These are phyloP conservation scores for Orobanche coerulescens DNA, from an alignment of 257 asterid genomes.

Conservation along the genomic window DNA sequence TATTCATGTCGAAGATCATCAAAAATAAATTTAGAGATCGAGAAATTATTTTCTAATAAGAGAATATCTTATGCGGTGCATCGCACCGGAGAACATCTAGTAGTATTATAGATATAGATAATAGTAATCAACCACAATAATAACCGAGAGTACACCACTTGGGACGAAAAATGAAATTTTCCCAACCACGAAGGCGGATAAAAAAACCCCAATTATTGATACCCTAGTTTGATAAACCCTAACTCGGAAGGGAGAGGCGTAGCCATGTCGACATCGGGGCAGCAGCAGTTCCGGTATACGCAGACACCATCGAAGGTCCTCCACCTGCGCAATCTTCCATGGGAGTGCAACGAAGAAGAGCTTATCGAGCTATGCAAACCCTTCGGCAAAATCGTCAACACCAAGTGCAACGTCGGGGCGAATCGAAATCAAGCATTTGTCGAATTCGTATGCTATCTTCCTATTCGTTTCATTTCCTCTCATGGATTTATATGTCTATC, in stretches of 20 bases:
- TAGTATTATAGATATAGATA: too few relatives aligned
- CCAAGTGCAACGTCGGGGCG: slow-evolving; percentile 79
- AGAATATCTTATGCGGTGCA: too few relatives aligned
- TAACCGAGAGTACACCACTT: too few relatives aligned
- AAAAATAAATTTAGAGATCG: too few relatives aligned
- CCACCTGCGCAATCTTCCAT: slow-evolving; percentile 80
- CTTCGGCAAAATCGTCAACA: slow-evolving; percentile 71
- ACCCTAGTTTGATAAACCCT: slow-evolving; percentile 27
- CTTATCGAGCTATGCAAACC: slow-evolving; percentile 69
- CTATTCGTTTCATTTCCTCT: background rate
- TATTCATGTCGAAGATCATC: too few relatives aligned
- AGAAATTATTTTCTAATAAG: too few relatives aligned
- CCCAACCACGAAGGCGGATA: too few relatives aligned
- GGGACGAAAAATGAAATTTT: too few relatives aligned
- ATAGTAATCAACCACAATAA: too few relatives aligned
- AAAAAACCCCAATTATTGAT: slow-evolving; percentile 19
- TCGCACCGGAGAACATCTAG: too few relatives aligned
- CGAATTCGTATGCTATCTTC: slow-evolving; percentile 55
- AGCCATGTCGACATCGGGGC: slow-evolving; percentile 65
- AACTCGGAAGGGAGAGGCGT: slow-evolving; percentile 10
- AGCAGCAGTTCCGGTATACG: slow-evolving; percentile 70
- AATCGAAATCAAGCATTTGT: slow-evolving; percentile 84
- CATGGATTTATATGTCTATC: background rate
- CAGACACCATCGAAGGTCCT: slow-evolving; percentile 88
- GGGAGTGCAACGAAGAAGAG: slow-evolving; percentile 77